These are phyloP conservation scores for Clarireedia paspali DNA, from an alignment of 2,329 filamentous ascomycete species.

Conservation along the genomic window DNA sequence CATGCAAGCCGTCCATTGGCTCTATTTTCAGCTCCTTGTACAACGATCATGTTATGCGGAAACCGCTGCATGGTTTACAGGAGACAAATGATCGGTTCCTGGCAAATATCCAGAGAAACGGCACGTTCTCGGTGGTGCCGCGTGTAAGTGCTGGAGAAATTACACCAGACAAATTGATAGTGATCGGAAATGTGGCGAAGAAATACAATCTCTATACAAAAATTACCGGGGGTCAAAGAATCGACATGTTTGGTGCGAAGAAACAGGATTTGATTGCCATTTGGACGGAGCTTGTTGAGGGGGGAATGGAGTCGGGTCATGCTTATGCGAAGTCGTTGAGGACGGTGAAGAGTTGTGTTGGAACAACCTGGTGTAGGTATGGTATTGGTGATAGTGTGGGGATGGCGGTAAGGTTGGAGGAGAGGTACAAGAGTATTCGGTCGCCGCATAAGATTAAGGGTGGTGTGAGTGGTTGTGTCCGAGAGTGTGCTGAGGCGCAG, in stretches of 20 bases:
- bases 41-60: conserved; percentile 76
- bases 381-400: conserved; percentile 86
- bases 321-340: conserved; percentile 84
- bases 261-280: conserved; percentile 80
- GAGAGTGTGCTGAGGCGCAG: conserved; percentile 87
- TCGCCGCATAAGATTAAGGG: conserved; percentile 87
- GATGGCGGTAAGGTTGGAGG: conserved; percentile 80
- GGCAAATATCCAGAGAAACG: conserved; percentile 85
- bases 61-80: conserved; percentile 64
- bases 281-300: conserved; percentile 72
- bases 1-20: conserved; percentile 75
- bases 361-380: conserved; percentile 84
- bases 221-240: conserved; percentile 85
- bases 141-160: conserved; percentile 81
- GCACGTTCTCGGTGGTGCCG: conserved; percentile 83
- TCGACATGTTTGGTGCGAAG: conserved; percentile 86
- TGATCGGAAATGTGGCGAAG: conserved; percentile 76
- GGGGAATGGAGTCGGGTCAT: conserved; percentile 84
- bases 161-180: conserved; percentile 75
- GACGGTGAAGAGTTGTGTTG: conserved; percentile 88
- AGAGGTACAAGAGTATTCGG: conserved; percentile 88
- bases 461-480: conserved; percentile 83
- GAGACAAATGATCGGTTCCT: conserved; percentile 87
- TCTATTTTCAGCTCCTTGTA: conserved; percentile 76
- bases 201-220: conserved; percentile 83